These are phyloP conservation scores for Sarocladium oryzae DNA, from an alignment of 2,329 filamentous ascomycete genomes.

Conservation along the genomic window DNA sequence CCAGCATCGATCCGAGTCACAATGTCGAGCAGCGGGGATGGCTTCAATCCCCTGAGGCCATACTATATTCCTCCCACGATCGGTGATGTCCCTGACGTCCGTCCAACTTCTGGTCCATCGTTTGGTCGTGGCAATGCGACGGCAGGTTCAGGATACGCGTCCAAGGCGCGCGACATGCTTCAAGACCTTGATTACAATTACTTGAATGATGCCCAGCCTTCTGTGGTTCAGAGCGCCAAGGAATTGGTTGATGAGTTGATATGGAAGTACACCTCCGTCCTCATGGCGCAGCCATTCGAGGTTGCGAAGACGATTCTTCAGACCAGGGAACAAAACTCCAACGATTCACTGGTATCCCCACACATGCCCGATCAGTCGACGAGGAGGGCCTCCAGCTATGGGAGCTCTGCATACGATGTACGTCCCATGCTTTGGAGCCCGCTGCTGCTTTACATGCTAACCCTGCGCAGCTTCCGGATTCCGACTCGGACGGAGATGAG, in stretches of 20 bases:
- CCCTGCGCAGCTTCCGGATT: constrained; percentile 37
- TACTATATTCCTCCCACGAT: constrained; percentile 62
- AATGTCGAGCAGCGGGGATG: constrained; percentile 40
- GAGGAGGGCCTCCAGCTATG: constrained; percentile 26
- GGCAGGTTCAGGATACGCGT: constrained; percentile 25
- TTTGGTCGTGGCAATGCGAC: constrained; percentile 37
- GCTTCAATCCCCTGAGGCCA: constrained; percentile 58
- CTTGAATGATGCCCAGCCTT: constrained; percentile 68
- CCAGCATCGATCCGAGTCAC: constrained; percentile 19
- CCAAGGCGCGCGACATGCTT: constrained; percentile 75
- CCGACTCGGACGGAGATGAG: constrained; percentile 68
- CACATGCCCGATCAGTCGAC: constrained; percentile 17
- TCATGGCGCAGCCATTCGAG: constrained; percentile 94
- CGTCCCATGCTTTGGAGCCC: constrained; percentile 11
- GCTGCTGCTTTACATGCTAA: neutral
- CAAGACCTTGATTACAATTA: constrained; percentile 91
- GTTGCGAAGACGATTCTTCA: constrained; percentile 93
- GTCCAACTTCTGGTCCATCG: constrained; percentile 29
- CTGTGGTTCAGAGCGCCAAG: constrained; percentile 66
- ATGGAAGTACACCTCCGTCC: constrained; percentile 85
- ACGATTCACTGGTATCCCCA: constrained; percentile 24
- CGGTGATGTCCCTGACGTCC: constrained; percentile 34
- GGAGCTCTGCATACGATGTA: constrained; percentile 30
- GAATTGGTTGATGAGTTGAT: constrained; percentile 76
- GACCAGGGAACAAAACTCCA: constrained; percentile 53